These are phyloP conservation scores for Tulasnella sp. DNA, from an alignment of 768 basidiomycete genomes.

Conservation along the genomic window DNA sequence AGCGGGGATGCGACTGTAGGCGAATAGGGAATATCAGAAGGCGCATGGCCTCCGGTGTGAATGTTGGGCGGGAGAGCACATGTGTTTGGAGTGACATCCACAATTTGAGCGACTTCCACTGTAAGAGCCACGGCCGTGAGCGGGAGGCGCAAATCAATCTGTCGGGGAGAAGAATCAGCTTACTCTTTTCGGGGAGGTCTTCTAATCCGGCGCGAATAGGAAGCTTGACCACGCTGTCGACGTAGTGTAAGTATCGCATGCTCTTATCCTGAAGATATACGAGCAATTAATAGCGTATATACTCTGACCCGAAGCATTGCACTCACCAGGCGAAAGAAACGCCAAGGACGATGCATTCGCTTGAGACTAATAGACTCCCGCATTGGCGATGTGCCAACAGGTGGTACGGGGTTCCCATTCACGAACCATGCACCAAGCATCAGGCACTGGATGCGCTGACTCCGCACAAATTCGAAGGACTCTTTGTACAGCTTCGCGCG, in stretches of 20 bases:
- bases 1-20: slow-evolving; percentile 41
- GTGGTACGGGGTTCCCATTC: slow-evolving; percentile 50
- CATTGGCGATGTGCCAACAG: slow-evolving; percentile 32
- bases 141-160: background rate
- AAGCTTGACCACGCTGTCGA: slow-evolving; percentile 71
- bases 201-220: slow-evolving; percentile 70
- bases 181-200: slow-evolving; percentile 68
- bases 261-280: slow-evolving; percentile 53
- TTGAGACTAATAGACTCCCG: slow-evolving; percentile 29
- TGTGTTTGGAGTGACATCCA: slow-evolving; percentile 65
- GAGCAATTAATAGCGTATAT: background rate
- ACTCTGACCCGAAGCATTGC: background rate
- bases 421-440: slow-evolving; percentile 89
- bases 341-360: slow-evolving; percentile 59
- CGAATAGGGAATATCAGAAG: slow-evolving; percentile 32
- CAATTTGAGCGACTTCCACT: slow-evolving; percentile 67
- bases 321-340: slow-evolving; percentile 73
- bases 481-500: slow-evolving; percentile 80
- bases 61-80: slow-evolving; percentile 52
- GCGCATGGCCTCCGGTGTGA: background rate
- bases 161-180: background rate
- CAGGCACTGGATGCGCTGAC: slow-evolving; percentile 80
- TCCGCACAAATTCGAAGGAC: slow-evolving; percentile 78
- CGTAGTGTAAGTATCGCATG: slow-evolving; percentile 71
- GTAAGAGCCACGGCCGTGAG: background rate